Evolutionary conservation across 73 alveolate genomes (phyloP).

Genomic region (Paramecium tetraurelia): DNA sequence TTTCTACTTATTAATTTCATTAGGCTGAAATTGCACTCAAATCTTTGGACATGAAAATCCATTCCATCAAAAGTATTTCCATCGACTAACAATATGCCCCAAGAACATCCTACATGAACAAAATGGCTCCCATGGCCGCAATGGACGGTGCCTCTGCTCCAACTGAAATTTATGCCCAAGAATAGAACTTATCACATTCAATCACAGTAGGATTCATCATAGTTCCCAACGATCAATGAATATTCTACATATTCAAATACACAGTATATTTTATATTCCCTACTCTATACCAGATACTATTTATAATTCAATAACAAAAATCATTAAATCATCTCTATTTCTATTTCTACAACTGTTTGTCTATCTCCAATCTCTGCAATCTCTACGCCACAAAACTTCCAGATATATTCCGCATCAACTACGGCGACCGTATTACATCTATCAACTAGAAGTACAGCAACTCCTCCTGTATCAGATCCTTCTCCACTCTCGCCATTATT

Average conservation of each 20-base stretch:
- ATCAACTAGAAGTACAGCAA: background rate
- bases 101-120: background rate
- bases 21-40: conserved; percentile 32
- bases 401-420: background rate
- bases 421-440: background rate
- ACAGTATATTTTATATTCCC: background rate
- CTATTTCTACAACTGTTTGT: background rate
- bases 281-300: background rate
- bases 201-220: conserved; percentile 32
- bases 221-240: background rate
- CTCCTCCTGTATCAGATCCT: conserved; percentile 24
- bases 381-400: background rate
- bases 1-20: background rate
- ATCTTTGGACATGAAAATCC: background rate
- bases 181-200: background rate
- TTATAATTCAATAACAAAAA: background rate
- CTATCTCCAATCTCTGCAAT: background rate
- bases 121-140: background rate
- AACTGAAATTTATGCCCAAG: conserved; percentile 34
- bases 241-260: background rate
- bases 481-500: conserved; percentile 10
- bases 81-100: background rate
- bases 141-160: conserved; percentile 2
- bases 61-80: background rate
- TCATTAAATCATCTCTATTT: background rate